Conservation (phyloP, 495 filamentous ascomycete genomes). For the Xylaria venustula region DNA sequence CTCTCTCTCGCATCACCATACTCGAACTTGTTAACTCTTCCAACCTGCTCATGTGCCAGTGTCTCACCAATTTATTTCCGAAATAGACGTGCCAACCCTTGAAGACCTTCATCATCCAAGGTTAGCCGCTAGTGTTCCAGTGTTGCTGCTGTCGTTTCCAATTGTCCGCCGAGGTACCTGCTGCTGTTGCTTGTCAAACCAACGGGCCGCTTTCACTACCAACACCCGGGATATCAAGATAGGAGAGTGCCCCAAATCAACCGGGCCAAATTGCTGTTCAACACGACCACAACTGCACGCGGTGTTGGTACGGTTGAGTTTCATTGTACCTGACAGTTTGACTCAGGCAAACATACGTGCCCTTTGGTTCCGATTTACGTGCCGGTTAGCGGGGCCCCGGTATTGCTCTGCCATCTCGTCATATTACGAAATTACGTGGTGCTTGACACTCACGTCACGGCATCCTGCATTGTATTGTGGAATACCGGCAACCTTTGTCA, state of each 20-base stretch:
- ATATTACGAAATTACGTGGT: slow-evolving; percentile 25
- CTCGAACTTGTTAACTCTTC: neutral
- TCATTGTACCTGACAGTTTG: neutral
- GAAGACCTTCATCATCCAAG: neutral
- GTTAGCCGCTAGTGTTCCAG: neutral
- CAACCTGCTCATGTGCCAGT: neutral
- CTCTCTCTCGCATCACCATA: neutral
- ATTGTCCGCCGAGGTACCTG: neutral
- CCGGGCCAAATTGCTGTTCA: neutral
- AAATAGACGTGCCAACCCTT: neutral
- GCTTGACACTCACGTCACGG: slow-evolving; percentile 20
- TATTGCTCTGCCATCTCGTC: slow-evolving; percentile 24
- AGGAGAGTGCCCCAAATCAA: neutral
- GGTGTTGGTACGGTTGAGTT: slow-evolving; percentile 5
- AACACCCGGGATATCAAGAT: slow-evolving; percentile 13
- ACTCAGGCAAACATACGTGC: slow-evolving; percentile 4
- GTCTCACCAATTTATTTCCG: neutral
- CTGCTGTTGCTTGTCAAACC: slow-evolving; percentile 2
- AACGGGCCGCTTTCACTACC: neutral
- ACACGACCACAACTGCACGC: slow-evolving; percentile 1
- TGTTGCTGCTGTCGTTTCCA: neutral
- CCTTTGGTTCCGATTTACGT: slow-evolving; percentile 10
- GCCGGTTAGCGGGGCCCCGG: slow-evolving; percentile 19
- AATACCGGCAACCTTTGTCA: neutral
- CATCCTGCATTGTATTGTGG: slow-evolving; percentile 16